Percentiles rank a stretch among this genome's conserved stretches.
Evolutionary conservation across 345 rosid species (phyloP).

Genomic region (Adansonia digitata): DNA sequence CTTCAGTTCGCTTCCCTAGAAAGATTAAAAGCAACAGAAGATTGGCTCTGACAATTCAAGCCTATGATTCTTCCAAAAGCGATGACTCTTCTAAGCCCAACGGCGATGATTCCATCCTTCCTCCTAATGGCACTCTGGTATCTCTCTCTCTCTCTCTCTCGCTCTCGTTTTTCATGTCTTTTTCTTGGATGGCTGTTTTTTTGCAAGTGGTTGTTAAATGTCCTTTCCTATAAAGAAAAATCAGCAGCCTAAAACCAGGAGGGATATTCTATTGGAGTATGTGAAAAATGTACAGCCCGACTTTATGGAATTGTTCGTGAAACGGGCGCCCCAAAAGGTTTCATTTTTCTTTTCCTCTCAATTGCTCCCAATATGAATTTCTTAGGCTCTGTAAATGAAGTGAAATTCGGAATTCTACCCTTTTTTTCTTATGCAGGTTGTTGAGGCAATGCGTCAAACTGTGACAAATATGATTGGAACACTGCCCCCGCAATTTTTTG

Average conservation of each 20-base stretch:
- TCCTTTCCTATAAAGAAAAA: constrained; percentile 9
- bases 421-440: no score
- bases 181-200: background rate
- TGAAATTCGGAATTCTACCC: constrained; percentile 9
- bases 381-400: background rate
- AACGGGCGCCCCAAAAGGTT: constrained; percentile 88
- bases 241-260: constrained; percentile 60
- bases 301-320: constrained; percentile 85
- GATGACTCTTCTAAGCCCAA: constrained; percentile 37
- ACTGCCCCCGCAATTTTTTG: constrained; percentile 82
- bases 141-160: background rate
- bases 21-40: constrained; percentile 26
- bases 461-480: constrained; percentile 97
- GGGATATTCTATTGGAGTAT: constrained; percentile 82
- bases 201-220: constrained; percentile 12
- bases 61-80: constrained; percentile 56
- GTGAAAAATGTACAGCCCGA: constrained; percentile 94
- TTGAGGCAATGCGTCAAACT: constrained; percentile 95
- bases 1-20: constrained; percentile 36
- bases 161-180: no score
- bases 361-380: background rate
- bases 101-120: constrained; percentile 59
- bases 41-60: constrained; percentile 38
- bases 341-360: background rate
- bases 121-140: constrained; percentile 71